Evolutionary conservation across 345 rosid species (phyloP).

Genomic region (Populus ilicifolia): DNA sequence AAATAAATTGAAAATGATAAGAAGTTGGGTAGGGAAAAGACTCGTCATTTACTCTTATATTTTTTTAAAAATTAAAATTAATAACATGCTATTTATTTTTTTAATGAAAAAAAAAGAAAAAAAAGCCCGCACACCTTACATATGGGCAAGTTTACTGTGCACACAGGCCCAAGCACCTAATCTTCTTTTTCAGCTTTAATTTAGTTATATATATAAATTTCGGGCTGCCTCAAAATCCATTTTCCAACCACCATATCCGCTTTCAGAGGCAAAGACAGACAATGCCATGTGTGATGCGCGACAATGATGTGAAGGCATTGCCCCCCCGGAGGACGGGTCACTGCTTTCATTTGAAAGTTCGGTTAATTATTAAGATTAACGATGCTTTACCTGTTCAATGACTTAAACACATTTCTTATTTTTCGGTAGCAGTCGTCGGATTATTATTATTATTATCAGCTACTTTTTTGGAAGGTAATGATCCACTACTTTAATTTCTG

Average conservation of each 20-base stretch:
- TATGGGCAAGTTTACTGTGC: too few species aligned
- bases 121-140: too few species aligned
- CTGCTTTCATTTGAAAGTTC: background rate
- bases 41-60: fast-evolving
- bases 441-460: too few species aligned
- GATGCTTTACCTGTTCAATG: background rate
- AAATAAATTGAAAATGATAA: too few species aligned
- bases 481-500: too few species aligned
- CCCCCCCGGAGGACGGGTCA: background rate
- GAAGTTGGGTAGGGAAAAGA: too few species aligned
- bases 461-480: background rate
- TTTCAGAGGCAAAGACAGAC: background rate
- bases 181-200: too few species aligned
- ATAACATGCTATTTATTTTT: too few species aligned
- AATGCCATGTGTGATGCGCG: background rate
- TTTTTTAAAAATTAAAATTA: too few species aligned
- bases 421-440: background rate
- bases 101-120: too few species aligned
- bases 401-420: background rate
- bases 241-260: background rate
- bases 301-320: background rate
- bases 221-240: background rate
- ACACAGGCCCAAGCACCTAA: too few species aligned
- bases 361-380: background rate
- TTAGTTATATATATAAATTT: too few species aligned